Conservation (phyloP, 306 rosid genomes). For the Leucaena leucocephala region DNA sequence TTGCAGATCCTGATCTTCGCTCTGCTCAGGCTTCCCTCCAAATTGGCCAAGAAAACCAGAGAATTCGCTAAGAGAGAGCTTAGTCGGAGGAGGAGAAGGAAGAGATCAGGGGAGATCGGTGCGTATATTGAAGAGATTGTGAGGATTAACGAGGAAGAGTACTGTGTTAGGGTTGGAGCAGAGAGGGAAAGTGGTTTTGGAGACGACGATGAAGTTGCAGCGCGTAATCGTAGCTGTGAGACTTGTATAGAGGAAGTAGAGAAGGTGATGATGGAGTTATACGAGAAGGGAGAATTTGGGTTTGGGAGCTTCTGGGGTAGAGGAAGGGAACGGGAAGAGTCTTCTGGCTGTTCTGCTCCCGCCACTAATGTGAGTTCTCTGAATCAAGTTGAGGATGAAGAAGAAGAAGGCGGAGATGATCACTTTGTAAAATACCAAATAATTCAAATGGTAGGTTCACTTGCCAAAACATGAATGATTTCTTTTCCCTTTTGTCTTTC, state of each 20-base stretch:
- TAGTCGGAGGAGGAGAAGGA: slow-evolving; percentile 34
- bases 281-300: slow-evolving; percentile 66
- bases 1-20: slow-evolving; percentile 63
- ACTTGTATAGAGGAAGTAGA: slow-evolving; percentile 77
- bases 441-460: slow-evolving; percentile 40
- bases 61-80: slow-evolving; percentile 59
- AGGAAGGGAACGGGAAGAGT: neutral
- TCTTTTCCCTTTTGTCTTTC: neutral
- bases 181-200: slow-evolving; percentile 21
- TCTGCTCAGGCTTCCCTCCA: slow-evolving; percentile 69
- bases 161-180: slow-evolving; percentile 40
- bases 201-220: slow-evolving; percentile 27
- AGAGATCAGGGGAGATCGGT: slow-evolving; percentile 31
- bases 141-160: slow-evolving; percentile 36
- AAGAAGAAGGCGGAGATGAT: slow-evolving; percentile 6
- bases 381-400: neutral
- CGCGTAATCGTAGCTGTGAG: neutral
- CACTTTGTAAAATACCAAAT: slow-evolving; percentile 38
- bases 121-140: slow-evolving; percentile 39
- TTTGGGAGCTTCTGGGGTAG: slow-evolving; percentile 87
- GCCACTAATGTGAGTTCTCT: neutral
- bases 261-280: slow-evolving; percentile 66
- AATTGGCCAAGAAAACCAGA: slow-evolving; percentile 55
- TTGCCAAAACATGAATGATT: neutral
- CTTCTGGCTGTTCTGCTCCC: neutral